phyloP scores from a whole-genome alignment of 1,284 basidiomycete genomes.

The Puccinia novopanici region DNA sequence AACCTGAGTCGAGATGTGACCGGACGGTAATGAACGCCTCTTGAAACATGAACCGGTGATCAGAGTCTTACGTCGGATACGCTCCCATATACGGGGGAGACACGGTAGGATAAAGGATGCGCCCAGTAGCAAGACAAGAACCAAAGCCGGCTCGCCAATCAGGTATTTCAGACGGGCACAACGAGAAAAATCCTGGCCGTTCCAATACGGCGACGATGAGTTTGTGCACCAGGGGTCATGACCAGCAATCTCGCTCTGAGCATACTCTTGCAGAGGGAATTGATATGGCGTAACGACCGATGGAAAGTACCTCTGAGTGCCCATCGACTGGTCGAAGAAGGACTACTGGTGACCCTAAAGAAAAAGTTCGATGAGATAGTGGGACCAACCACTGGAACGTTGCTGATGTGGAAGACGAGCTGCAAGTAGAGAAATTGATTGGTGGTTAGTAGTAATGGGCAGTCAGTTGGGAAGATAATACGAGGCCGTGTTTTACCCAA shows the following conservation, averaged over 20 bases:
- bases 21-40: not conserved
- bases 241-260: not conserved
- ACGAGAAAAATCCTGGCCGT: constrained; percentile 45
- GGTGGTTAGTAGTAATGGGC: not conserved
- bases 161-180: constrained; percentile 52
- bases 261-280: too few relatives aligned
- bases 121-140: constrained; percentile 46
- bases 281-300: not conserved
- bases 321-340: not conserved
- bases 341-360: not conserved
- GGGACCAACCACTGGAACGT: not conserved
- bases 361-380: too few relatives aligned
- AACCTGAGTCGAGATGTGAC: not conserved
- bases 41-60: not conserved
- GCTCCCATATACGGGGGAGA: constrained; percentile 1
- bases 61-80: not conserved
- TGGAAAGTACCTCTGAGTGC: constrained; percentile 7
- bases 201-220: constrained; percentile 6
- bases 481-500: too few relatives aligned
- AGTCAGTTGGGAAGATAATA: not conserved
- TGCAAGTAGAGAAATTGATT: not conserved
- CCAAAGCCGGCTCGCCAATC: constrained; percentile 52
- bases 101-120: constrained; percentile 32
- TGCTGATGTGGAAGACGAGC: not conserved
- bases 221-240: constrained; percentile 8